These are phyloP conservation scores for Suillus placidus DNA, from an alignment of 768 basidiomycete species.

Conservation along the genomic window DNA sequence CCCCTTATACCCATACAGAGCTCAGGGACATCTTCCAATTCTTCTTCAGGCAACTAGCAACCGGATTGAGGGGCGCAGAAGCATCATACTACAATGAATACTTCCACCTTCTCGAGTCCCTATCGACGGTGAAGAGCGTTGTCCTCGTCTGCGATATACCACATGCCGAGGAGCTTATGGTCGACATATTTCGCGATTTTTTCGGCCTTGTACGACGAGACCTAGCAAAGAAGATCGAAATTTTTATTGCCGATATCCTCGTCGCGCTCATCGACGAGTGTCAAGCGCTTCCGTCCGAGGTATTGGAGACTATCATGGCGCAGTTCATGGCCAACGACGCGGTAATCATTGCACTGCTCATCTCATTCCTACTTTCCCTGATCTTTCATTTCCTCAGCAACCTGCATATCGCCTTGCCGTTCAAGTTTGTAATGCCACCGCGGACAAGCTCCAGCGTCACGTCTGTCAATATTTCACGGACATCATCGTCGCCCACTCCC, in stretches of 20 bases:
- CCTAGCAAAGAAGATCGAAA: constrained; percentile 78
- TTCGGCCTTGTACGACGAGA: constrained; percentile 79
- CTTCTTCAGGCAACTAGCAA: constrained; percentile 84
- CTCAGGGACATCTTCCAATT: constrained; percentile 97
- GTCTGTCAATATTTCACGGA: constrained; percentile 94
- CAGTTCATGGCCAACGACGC: constrained; percentile 84
- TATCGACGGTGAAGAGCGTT: constrained; percentile 93
- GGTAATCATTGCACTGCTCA: constrained; percentile 43
- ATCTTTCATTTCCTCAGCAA: constrained; percentile 45
- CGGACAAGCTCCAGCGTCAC: constrained; percentile 86
- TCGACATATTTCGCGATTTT: constrained; percentile 80
- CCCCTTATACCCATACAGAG: constrained; percentile 88
- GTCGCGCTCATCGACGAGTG: constrained; percentile 89
- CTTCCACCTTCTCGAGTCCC: constrained; percentile 90
- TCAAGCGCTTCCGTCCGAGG: constrained; percentile 71
- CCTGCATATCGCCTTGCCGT: constrained; percentile 82
- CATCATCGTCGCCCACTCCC: constrained; percentile 65
- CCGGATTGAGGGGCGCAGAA: constrained; percentile 74
- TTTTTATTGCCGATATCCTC: constrained; percentile 88
- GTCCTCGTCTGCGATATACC: constrained; percentile 93
- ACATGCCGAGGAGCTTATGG: constrained; percentile 81
- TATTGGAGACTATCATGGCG: constrained; percentile 78
- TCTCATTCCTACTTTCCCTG: neutral
- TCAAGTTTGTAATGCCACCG: constrained; percentile 79
- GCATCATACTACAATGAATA: constrained; percentile 90